Evolutionary conservation across 306 rosid species (phyloP), one percentile per base, ranked within the genome.

Genomic region (Mimosa pudica): DNA sequence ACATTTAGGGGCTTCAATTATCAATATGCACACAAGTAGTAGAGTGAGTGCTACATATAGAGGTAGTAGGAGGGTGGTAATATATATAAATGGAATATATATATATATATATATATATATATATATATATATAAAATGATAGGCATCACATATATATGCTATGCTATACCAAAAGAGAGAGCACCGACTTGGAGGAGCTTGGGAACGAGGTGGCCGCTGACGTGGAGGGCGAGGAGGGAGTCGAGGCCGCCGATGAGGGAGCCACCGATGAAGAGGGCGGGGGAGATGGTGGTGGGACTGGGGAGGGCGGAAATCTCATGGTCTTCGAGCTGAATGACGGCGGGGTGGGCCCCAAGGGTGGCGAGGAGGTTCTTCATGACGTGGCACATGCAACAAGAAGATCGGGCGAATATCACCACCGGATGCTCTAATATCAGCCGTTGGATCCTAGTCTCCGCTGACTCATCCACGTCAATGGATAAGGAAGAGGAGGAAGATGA

Each of bases 351-450:
- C 0, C 99, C 98, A 62, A 93, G 85, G 73, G 90, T 88, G 79
- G 90, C 93, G 9, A 96, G 97, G 61, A 96, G 97, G 71, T 90
- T 89, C 90, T 96, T 96, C 98, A 96, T 96, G 89, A 96, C 99
- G 85, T 91, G 99, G 89, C 98, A 96, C 99, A 96, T 96, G 97
- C 91, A 96, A 83, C 99, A 96, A 1, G 98, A 87, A 63, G 84
- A 90, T 8, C 96, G 91, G 84, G 91, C 88, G 86, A 96, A 96
- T 80, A 96, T 93, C 79, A 96, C 88, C 4, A 96, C 99, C 0
- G 99, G 99, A 66, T 96, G 90, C 84, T 96, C 99, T 10, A 98
- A 82, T 47, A 96, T 93, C n/a, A 96, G 96, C 5, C 99, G 93
- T 5, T 86, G 96, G 93, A 96, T 93, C 47, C 90, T 78, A 0